Conservation (phyloP, 78 protist genomes). For the Capsaspora owczarzaki region DNA sequence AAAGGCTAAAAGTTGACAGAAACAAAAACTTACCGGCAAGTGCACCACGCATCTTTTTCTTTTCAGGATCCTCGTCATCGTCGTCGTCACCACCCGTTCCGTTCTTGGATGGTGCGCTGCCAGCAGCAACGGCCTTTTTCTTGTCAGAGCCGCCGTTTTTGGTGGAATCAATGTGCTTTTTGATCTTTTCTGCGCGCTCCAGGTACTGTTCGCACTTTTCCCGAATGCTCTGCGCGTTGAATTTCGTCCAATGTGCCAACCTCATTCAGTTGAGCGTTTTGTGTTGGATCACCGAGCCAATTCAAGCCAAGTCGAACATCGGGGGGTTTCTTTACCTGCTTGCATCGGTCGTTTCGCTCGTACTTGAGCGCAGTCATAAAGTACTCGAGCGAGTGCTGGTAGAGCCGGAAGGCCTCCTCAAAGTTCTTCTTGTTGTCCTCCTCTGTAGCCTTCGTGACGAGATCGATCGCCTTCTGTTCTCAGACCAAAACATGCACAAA, state of each 20-base stretch:
- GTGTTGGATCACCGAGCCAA: too few relatives aligned
- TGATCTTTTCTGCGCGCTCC: conserved; percentile 71
- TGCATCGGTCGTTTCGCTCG: neutral
- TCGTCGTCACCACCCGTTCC: conserved; percentile 27
- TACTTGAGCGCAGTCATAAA: conserved; percentile 23
- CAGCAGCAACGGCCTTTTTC: conserved; percentile 8
- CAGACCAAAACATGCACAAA: too few relatives aligned
- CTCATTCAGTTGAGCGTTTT: too few relatives aligned
- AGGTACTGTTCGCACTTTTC: conserved; percentile 58
- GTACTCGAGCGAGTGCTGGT: conserved; percentile 18
- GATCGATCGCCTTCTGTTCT: conserved; percentile 19
- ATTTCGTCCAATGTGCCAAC: too few relatives aligned
- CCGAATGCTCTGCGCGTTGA: conserved; percentile 44
- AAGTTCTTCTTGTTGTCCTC: conserved; percentile 18
- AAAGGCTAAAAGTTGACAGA: neutral
- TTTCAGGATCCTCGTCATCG: conserved; percentile 52
- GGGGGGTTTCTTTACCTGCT: too few relatives aligned
- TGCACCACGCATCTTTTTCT: neutral
- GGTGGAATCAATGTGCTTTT: conserved; percentile 11
- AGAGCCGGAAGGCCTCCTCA: conserved; percentile 8
- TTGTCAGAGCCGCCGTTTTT: neutral
- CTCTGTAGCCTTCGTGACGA: conserved; percentile 19
- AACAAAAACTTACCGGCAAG: neutral
- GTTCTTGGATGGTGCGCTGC: neutral
- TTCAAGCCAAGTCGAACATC: too few relatives aligned